phyloP scores from a whole-genome alignment of 2,329 filamentous ascomycete species.

The Penicillium janthinellum region DNA sequence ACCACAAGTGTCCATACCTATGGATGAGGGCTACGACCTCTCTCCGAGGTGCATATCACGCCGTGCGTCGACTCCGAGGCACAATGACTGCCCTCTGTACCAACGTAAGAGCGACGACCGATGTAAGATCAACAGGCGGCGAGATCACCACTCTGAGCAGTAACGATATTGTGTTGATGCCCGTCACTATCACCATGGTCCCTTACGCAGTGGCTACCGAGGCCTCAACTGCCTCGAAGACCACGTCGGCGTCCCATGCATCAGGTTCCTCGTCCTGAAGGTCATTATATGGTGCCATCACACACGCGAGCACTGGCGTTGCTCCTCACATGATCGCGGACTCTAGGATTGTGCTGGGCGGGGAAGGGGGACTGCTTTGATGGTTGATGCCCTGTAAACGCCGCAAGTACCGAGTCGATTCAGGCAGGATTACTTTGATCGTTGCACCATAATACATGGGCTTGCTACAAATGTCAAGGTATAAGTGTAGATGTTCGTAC shows the following conservation, averaged over 20 bases:
- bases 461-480: too few species aligned
- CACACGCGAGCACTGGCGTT: slow-evolving; percentile 10
- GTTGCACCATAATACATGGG: too few species aligned
- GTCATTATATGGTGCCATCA: background rate
- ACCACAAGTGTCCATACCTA: too few species aligned
- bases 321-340: slow-evolving; percentile 11
- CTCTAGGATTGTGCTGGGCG: slow-evolving; percentile 3
- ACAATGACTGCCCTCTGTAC: slow-evolving; percentile 23
- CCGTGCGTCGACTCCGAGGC: slow-evolving; percentile 16
- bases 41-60: too few species aligned
- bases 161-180: slow-evolving; percentile 16
- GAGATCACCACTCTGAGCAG: background rate
- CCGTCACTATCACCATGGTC: slow-evolving; percentile 28
- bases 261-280: background rate
- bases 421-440: too few species aligned
- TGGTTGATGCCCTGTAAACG: slow-evolving; percentile 8
- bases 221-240: background rate
- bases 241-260: background rate
- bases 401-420: background rate
- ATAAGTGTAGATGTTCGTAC: too few species aligned
- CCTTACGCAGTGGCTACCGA: background rate
- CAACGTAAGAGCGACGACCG: background rate
- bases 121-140: background rate
- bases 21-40: too few species aligned
- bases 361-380: slow-evolving; percentile 3